Percentiles rank a stretch among this genome's conserved stretches.
These are phyloP conservation scores for Podila horticola DNA, from an alignment of 192 early-diverging fungal species.

Conservation along the genomic window DNA sequence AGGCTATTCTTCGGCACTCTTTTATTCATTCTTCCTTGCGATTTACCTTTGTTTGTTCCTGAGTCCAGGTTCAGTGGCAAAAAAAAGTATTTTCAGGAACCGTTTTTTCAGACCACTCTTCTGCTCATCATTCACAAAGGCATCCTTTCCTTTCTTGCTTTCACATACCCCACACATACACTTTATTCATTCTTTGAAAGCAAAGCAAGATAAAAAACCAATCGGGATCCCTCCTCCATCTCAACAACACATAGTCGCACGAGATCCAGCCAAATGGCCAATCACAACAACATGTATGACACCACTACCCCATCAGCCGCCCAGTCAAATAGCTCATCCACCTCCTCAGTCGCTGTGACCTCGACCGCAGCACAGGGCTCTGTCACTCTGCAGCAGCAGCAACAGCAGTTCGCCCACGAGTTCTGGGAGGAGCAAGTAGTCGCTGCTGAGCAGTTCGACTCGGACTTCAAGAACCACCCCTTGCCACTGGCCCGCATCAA, in stretches of 20 bases:
- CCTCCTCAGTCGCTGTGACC: constrained; percentile 10
- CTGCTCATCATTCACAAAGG: not conserved
- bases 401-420: constrained; percentile 44
- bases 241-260: not conserved
- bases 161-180: not conserved
- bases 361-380: constrained; percentile 9
- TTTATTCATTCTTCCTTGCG: no score
- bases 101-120: no score
- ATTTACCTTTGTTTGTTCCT: no score
- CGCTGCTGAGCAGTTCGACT: constrained; percentile 72
- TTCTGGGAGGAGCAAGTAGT: constrained; percentile 82
- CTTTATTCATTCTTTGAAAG: constrained; percentile 2
- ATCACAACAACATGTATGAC: not conserved
- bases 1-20: no score
- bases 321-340: constrained; percentile 14
- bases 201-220: not conserved
- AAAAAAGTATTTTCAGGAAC: no score
- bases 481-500: constrained; percentile 97
- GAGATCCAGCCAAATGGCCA: not conserved
- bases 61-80: no score
- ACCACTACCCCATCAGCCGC: not conserved
- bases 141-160: not conserved
- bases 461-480: constrained; percentile 93
- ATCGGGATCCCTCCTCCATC: not conserved
- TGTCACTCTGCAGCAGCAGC: constrained; percentile 21